Conservation (phyloP, 495 filamentous ascomycete genomes). For the Daldinia vernicosa region DNA sequence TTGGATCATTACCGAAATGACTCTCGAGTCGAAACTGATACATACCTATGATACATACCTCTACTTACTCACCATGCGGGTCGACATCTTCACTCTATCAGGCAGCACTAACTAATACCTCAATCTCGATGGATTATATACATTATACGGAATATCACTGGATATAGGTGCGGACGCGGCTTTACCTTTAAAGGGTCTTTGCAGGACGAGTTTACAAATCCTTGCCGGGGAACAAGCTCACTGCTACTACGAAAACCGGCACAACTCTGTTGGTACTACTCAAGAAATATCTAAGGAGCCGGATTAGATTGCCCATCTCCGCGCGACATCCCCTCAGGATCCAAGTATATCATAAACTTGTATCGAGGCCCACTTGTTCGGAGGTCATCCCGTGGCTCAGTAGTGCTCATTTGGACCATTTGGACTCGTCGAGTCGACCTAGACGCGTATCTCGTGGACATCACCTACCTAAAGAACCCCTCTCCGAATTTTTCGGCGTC, state of each 20-base stretch:
- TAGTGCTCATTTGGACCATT: constrained; percentile 28
- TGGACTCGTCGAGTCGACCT: constrained; percentile 25
- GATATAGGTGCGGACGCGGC: constrained; percentile 20
- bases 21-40: constrained; percentile 23
- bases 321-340: constrained; percentile 33
- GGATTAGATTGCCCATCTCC: constrained; percentile 36
- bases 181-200: constrained; percentile 36
- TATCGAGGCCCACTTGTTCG: constrained; percentile 34
- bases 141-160: constrained; percentile 19
- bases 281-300: constrained; percentile 34
- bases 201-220: constrained; percentile 36
- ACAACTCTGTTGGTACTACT: constrained; percentile 37
- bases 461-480: constrained; percentile 24
- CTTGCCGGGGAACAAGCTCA: constrained; percentile 30
- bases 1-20: constrained; percentile 20
- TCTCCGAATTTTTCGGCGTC: constrained; percentile 37
- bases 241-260: constrained; percentile 32
- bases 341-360: constrained; percentile 20
- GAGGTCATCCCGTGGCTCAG: constrained; percentile 36
- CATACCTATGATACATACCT: constrained; percentile 18
- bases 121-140: constrained; percentile 20
- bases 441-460: constrained; percentile 31
- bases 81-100: constrained; percentile 34
- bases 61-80: constrained; percentile 22
- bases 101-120: constrained; percentile 32